Percentiles rank a stretch among this genome's conserved stretches.
phyloP scores from a whole-genome alignment of 106 monocot genomes.

The Acorus gramineus region DNA sequence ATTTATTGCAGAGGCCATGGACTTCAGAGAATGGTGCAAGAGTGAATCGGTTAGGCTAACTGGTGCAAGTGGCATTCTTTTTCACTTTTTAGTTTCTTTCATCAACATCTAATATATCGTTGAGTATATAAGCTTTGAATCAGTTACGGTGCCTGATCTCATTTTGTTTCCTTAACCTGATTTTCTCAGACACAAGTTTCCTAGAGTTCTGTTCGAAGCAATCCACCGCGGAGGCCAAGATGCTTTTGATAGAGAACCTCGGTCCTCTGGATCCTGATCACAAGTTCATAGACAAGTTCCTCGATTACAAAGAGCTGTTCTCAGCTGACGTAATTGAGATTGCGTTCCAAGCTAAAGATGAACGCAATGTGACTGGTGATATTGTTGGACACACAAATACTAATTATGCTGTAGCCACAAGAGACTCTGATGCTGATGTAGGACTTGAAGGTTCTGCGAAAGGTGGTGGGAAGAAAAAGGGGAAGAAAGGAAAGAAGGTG shows the following conservation, averaged over 20 bases:
- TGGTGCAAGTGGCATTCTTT: constrained; percentile 51
- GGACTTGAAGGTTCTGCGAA: constrained; percentile 19
- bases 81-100: background rate
- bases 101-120: background rate
- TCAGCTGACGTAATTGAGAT: constrained; percentile 69
- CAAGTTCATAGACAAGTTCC: constrained; percentile 82
- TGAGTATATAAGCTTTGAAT: background rate
- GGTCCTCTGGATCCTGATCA: constrained; percentile 57
- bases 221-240: constrained; percentile 57
- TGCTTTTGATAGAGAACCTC: constrained; percentile 73
- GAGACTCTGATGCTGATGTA: constrained; percentile 7
- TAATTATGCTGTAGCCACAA: background rate
- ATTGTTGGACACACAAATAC: background rate
- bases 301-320: constrained; percentile 82
- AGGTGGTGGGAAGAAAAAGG: constrained; percentile 43
- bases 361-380: background rate
- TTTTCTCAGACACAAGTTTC: constrained; percentile 63
- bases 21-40: constrained; percentile 91
- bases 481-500: constrained; percentile 91
- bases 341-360: constrained; percentile 39
- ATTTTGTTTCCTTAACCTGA: background rate
- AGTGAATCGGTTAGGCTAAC: constrained; percentile 66
- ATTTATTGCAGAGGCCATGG: constrained; percentile 68
- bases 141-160: background rate
- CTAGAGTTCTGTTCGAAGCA: constrained; percentile 88